A percentile compares a stretch with the other conserved stretches of the same genome.
Conservation (phyloP, 2,329 filamentous ascomycete species). For the Nemania sp. region DNA sequence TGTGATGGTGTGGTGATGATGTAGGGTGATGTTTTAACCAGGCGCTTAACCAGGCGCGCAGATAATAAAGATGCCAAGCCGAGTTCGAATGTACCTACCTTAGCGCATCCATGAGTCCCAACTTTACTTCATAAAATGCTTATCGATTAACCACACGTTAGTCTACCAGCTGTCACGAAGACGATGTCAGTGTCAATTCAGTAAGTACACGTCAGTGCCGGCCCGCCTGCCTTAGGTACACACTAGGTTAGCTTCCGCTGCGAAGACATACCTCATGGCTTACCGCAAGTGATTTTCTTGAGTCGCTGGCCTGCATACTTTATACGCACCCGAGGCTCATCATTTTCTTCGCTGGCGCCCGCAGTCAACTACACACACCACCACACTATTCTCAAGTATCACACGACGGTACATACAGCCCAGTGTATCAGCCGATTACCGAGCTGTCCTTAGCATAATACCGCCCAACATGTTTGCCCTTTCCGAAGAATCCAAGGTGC, state of each 20-base stretch:
- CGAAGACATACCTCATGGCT: too few species aligned
- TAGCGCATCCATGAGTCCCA: background rate
- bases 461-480: slow-evolving; percentile 63
- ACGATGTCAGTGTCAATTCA: background rate
- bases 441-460: background rate
- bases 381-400: too few species aligned
- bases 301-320: too few species aligned
- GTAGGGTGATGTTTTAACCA: background rate
- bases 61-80: slow-evolving; percentile 5
- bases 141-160: background rate
- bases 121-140: background rate
- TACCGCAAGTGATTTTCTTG: too few species aligned
- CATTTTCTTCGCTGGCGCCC: background rate
- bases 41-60: background rate
- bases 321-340: background rate
- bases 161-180: background rate
- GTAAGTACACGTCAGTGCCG: too few species aligned
- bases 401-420: too few species aligned
- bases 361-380: background rate
- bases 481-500: slow-evolving; percentile 96
- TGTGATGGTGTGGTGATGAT: background rate
- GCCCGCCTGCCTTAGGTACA: background rate
- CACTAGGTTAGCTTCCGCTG: too few species aligned
- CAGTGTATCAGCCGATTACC: too few species aligned
- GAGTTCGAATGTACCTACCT: background rate